Evolutionary conservation across 2,329 filamentous ascomycete species (phyloP).

Genomic region (Aspergillus sojae): DNA sequence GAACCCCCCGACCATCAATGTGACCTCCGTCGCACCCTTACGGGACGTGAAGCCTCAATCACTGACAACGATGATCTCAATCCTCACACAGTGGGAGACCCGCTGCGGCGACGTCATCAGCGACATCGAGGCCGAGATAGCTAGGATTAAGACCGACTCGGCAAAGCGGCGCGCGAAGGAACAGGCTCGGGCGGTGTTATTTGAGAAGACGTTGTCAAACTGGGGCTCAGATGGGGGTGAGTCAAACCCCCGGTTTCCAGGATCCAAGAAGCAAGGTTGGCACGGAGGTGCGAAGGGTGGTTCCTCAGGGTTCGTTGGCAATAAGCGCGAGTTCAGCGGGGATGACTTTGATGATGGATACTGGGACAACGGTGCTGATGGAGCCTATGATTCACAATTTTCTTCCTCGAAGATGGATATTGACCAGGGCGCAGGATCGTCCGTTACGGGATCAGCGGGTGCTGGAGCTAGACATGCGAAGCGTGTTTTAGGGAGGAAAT

Average conservation of each 20-base stretch:
- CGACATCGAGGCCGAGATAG: constrained; percentile 76
- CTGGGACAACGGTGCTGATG: constrained; percentile 34
- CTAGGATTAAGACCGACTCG: constrained; percentile 63
- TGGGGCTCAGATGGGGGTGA: constrained; percentile 16
- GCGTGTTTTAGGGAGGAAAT: constrained; percentile 40
- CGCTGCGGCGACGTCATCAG: constrained; percentile 74
- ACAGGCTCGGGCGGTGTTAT: constrained; percentile 50
- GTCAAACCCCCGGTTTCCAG: not conserved
- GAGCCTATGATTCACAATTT: constrained; percentile 28
- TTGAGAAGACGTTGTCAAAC: constrained; percentile 54
- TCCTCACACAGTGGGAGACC: constrained; percentile 74
- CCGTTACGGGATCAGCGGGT: constrained; percentile 23
- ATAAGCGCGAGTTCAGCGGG: constrained; percentile 44
- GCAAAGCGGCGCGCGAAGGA: constrained; percentile 56
- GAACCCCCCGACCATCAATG: constrained; percentile 69
- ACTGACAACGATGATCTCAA: constrained; percentile 67
- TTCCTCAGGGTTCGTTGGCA: constrained; percentile 25
- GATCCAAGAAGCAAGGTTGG: constrained; percentile 14
- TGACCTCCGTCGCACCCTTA: constrained; percentile 79
- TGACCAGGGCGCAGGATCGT: constrained; percentile 37
- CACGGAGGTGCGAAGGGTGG: constrained; percentile 14
- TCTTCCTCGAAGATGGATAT: constrained; percentile 43
- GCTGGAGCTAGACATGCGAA: constrained; percentile 35
- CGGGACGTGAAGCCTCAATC: constrained; percentile 79
- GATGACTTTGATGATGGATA: constrained; percentile 44